Conservation (phyloP, 2,329 filamentous ascomycete species). For the Paraconiothyrium sp. region DNA sequence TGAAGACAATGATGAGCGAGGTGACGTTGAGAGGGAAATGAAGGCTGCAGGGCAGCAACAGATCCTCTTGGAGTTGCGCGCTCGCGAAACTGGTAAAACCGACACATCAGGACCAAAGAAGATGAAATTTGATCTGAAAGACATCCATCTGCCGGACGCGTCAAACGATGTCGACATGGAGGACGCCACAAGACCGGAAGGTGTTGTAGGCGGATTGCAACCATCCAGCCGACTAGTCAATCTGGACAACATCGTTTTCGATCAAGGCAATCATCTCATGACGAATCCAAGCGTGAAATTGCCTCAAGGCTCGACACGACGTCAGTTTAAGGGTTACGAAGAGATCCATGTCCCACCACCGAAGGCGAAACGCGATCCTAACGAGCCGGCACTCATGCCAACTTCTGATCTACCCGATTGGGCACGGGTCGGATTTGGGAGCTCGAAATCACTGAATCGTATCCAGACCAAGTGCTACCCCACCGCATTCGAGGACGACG, state of each 20-base stretch:
- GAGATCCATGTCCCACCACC: slow-evolving; percentile 97
- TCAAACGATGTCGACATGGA: slow-evolving; percentile 60
- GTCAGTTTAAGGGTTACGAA: slow-evolving; percentile 97
- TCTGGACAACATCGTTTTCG: slow-evolving; percentile 94
- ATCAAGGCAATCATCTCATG: slow-evolving; percentile 98
- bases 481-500: slow-evolving; percentile 90
- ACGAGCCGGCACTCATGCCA: slow-evolving; percentile 78
- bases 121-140: slow-evolving; percentile 86
- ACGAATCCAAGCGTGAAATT: slow-evolving; percentile 97
- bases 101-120: slow-evolving; percentile 72
- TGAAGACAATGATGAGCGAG: slow-evolving; percentile 75
- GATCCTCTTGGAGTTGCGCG: slow-evolving; percentile 88
- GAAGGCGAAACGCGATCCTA: slow-evolving; percentile 83
- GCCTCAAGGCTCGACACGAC: slow-evolving; percentile 93
- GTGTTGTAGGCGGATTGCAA: slow-evolving; percentile 81
- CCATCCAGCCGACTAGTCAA: slow-evolving; percentile 91
- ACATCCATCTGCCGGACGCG: slow-evolving; percentile 78
- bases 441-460: slow-evolving; percentile 86
- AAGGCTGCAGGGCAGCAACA: slow-evolving; percentile 83
- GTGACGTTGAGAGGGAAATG: slow-evolving; percentile 89
- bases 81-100: slow-evolving; percentile 69
- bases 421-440: slow-evolving; percentile 86
- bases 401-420: slow-evolving; percentile 91
- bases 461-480: slow-evolving; percentile 95
- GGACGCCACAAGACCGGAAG: slow-evolving; percentile 51